Base-by-base conservation (phyloP, 371 early-diverging fungal genomes). In the Coemansia sp. region DNA sequence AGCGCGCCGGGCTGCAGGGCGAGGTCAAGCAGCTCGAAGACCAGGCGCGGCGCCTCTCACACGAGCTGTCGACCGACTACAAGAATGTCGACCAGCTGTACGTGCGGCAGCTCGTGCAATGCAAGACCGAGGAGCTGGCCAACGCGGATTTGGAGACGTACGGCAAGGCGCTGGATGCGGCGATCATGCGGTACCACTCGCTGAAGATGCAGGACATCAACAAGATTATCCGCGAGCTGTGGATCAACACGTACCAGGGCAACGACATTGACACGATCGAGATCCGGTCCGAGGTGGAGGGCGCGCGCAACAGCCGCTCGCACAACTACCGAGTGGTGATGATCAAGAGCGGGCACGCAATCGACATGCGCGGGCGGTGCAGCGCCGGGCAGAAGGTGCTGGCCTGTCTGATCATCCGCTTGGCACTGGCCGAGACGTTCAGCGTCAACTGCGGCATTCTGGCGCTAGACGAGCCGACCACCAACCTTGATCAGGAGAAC, bases 351-450 rank as follows among this genome's bases (percentile, higher is more conserved):
- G 93, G 89, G 7, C 82, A 84, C 4, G 94, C 93, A 48, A 68
- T 99, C 26, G 99, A 99, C 57, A 99, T 99, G 99, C 86, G 99
- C 43, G 98, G 98, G 2, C 84, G 99, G 54, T 98, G 98, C 75
- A 94, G 94, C 81, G 99, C 99, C 0, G 99, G 99, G 0, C 99
- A 99, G 78, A 99, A 97, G 72, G 97, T 99, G 39, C 80, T 99
- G 42, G 90, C 98, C 1, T 94, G 95, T 5, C 87, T 99, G 59
- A 94, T 99, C 55, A 93, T 99, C 58, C 88, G 99, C 16, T 81
- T 99, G 42, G 99, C 99, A 7, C 81, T 99, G 48, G 98, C 99
- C 5, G 99, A 99, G 58, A 86, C 97, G 0, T 99, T 99, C 72
- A 87, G 95, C 60, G 68, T 88, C 11, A 89, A 93, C 63, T 99